These are phyloP conservation scores for Panicum virgatum DNA, from an alignment of 202 grass and related monocot genomes.

Conservation along the genomic window DNA sequence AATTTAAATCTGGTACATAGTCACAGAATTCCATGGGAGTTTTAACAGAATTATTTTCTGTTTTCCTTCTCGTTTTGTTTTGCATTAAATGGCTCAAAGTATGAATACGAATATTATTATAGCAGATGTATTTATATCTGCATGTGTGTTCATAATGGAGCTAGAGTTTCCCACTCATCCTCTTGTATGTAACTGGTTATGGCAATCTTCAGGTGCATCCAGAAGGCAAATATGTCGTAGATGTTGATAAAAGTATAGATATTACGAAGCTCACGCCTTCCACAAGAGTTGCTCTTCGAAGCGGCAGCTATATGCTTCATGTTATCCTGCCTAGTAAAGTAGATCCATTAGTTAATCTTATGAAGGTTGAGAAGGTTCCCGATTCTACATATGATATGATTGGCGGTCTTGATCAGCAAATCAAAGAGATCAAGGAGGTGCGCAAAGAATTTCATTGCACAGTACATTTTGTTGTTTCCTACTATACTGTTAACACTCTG, in stretches of 20 bases:
- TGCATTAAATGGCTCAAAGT: not conserved
- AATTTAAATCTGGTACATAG: not conserved
- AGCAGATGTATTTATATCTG: not conserved
- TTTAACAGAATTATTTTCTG: not conserved
- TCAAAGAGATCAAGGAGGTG: slow-evolving; percentile 99
- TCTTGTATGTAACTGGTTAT: slow-evolving; percentile 22
- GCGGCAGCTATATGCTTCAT: slow-evolving; percentile 92
- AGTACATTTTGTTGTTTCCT: not conserved
- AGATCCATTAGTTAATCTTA: slow-evolving; percentile 92
- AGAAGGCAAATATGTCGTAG: slow-evolving; percentile 88
- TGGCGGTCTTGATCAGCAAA: slow-evolving; percentile 94
- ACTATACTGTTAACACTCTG: not conserved
- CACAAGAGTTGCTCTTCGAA: slow-evolving; percentile 85
- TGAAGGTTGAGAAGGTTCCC: slow-evolving; percentile 99
- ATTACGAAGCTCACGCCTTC: slow-evolving; percentile 90
- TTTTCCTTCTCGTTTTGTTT: not conserved
- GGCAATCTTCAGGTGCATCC: slow-evolving; percentile 70
- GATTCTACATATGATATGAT: slow-evolving; percentile 99
- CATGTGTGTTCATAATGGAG: not conserved
- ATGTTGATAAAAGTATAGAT: slow-evolving; percentile 86
- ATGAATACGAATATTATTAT: not conserved
- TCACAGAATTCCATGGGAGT: not conserved
- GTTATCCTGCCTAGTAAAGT: slow-evolving; percentile 89
- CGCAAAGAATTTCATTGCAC: not conserved
- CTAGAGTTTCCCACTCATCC: not conserved